Percentiles rank a stretch among this genome's conserved stretches.
Conservation (phyloP, 2,329 filamentous ascomycete species). For the Curvularia sp. region DNA sequence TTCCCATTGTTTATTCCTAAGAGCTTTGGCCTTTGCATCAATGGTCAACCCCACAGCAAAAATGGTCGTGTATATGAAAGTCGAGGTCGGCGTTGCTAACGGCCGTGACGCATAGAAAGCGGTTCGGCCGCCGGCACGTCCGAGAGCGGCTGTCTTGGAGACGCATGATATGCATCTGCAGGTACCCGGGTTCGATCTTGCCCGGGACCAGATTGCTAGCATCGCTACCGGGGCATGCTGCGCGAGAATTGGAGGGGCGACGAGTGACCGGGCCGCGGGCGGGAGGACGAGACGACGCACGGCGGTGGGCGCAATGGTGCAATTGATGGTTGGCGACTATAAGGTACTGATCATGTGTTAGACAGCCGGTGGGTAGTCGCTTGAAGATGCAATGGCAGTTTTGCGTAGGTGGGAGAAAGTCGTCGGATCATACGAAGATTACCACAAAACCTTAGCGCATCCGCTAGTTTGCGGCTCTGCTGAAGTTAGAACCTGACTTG, state of each 20-base stretch:
- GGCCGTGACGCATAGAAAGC: conserved; percentile 60
- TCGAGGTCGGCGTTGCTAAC: conserved; percentile 64
- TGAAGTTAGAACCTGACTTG: background rate
- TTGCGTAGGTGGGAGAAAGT: background rate
- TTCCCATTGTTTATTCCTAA: conserved; percentile 67
- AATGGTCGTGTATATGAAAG: conserved; percentile 72
- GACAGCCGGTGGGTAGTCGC: background rate
- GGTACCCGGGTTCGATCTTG: conserved; percentile 65
- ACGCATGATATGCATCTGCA: conserved; percentile 70
- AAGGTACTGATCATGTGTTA: background rate
- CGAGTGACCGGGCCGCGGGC: conserved; percentile 26
- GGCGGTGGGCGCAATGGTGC: conserved; percentile 15
- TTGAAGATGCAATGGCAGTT: background rate
- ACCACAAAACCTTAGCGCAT: conserved; percentile 14
- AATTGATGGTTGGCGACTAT: conserved; percentile 1
- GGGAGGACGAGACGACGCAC: conserved; percentile 27
- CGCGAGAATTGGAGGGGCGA: conserved; percentile 26
- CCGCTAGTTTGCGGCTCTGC: conserved; percentile 14
- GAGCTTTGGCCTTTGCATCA: conserved; percentile 66
- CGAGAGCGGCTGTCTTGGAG: conserved; percentile 57
- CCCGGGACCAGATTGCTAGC: conserved; percentile 73
- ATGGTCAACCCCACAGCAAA: conserved; percentile 70
- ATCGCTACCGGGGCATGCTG: conserved; percentile 59
- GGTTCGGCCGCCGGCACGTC: conserved; percentile 61
- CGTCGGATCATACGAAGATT: conserved; percentile 3